These are phyloP conservation scores for Candida glaebosa DNA, from an alignment of 805 yeast species.

Conservation along the genomic window DNA sequence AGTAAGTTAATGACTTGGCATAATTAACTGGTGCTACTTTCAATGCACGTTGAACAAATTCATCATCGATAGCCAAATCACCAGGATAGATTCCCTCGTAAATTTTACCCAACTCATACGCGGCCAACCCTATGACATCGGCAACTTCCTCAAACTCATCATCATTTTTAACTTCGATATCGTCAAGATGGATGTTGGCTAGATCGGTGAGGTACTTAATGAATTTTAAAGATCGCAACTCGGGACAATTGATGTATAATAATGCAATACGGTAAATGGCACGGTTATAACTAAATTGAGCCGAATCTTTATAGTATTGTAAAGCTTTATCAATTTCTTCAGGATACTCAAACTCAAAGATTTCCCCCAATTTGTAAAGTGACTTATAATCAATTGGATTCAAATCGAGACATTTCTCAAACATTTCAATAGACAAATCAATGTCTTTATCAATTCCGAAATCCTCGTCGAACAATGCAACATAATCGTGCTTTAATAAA, in stretches of 20 bases:
- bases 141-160: constrained; percentile 37
- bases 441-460: constrained; percentile 30
- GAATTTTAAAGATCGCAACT: constrained; percentile 31
- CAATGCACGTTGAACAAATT: constrained; percentile 30
- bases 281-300: constrained; percentile 40
- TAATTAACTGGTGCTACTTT: constrained; percentile 41
- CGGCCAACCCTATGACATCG: constrained; percentile 39
- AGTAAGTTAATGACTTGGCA: constrained; percentile 38
- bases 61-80: constrained; percentile 33
- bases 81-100: constrained; percentile 46
- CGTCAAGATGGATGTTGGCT: constrained; percentile 33
- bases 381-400: constrained; percentile 32
- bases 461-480: constrained; percentile 28
- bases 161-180: constrained; percentile 32
- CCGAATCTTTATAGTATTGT: constrained; percentile 32
- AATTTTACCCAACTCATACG: constrained; percentile 38
- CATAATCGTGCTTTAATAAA: constrained; percentile 34
- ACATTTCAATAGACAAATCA: constrained; percentile 26
- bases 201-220: constrained; percentile 33
- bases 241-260: constrained; percentile 32
- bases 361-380: constrained; percentile 36
- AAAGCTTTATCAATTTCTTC: constrained; percentile 31
- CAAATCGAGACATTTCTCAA: constrained; percentile 28
- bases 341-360: constrained; percentile 30
- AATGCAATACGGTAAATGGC: constrained; percentile 42